Conservation (phyloP, 768 basidiomycete species). For the Termitomyces sp. region DNA sequence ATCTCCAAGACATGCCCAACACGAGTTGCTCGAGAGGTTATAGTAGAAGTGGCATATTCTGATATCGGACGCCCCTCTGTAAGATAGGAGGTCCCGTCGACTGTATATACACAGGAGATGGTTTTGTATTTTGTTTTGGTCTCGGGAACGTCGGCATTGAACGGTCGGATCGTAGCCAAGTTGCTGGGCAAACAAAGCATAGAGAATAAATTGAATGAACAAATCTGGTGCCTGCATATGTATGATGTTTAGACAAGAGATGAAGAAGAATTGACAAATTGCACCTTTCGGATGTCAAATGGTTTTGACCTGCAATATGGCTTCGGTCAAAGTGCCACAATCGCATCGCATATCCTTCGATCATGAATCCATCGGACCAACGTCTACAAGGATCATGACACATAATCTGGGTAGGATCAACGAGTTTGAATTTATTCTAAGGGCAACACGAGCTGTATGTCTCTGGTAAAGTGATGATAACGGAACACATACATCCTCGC, state of each 20-base stretch:
- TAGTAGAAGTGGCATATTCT: background rate
- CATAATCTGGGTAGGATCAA: background rate
- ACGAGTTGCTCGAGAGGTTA: background rate
- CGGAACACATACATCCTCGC: background rate
- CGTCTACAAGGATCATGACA: background rate
- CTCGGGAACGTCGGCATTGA: background rate
- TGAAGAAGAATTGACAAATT: background rate
- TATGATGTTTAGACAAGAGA: background rate
- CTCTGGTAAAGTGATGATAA: background rate
- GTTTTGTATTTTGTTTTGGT: too few relatives aligned
- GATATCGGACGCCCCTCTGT: background rate
- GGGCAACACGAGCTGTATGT: background rate
- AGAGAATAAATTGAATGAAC: background rate
- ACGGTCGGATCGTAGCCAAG: background rate
- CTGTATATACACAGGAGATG: background rate
- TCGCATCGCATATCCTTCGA: background rate
- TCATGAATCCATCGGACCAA: background rate
- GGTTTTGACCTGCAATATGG: background rate
- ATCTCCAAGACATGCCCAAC: background rate
- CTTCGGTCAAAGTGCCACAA: background rate
- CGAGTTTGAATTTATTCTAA: background rate
- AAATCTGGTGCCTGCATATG: background rate
- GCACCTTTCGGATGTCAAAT: background rate
- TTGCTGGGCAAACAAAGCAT: background rate
- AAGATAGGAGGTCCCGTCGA: background rate